Evolutionary conservation across 164 flowering plant genomes (phyloP).

Genomic region (Tinospora cordifolia): DNA sequence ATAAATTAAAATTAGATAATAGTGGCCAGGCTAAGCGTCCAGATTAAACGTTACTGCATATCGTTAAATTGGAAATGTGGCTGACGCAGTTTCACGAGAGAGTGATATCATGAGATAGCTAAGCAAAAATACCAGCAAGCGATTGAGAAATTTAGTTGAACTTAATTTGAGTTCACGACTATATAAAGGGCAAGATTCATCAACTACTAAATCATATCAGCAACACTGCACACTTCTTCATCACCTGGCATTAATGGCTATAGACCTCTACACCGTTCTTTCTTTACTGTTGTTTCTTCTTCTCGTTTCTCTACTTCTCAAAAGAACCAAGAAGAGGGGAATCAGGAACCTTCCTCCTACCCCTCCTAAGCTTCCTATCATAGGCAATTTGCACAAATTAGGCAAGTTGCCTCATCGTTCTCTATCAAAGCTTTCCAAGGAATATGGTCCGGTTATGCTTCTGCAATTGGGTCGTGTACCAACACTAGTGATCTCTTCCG

Average conservation of each 20-base stretch:
- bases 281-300: neutral
- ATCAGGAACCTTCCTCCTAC: neutral
- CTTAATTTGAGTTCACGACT: neutral
- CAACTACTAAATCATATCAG: neutral
- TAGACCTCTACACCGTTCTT: slow-evolving; percentile 11
- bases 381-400: slow-evolving; percentile 11
- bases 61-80: too few species aligned
- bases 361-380: slow-evolving; percentile 7
- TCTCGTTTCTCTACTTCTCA: slow-evolving; percentile 1
- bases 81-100: too few species aligned
- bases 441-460: slow-evolving; percentile 7
- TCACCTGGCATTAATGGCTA: neutral
- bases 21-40: too few species aligned
- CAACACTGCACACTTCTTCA: too few species aligned
- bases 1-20: too few species aligned
- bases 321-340: neutral
- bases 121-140: too few species aligned
- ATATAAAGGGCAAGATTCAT: neutral
- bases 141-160: too few species aligned
- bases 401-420: slow-evolving; percentile 4
- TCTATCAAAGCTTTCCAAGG: neutral
- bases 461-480: slow-evolving; percentile 9
- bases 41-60: too few species aligned
- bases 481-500: slow-evolving; percentile 8
- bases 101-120: too few species aligned